Conservation (phyloP, 2,329 filamentous ascomycete species). For the Fusarium fujikuroi region DNA sequence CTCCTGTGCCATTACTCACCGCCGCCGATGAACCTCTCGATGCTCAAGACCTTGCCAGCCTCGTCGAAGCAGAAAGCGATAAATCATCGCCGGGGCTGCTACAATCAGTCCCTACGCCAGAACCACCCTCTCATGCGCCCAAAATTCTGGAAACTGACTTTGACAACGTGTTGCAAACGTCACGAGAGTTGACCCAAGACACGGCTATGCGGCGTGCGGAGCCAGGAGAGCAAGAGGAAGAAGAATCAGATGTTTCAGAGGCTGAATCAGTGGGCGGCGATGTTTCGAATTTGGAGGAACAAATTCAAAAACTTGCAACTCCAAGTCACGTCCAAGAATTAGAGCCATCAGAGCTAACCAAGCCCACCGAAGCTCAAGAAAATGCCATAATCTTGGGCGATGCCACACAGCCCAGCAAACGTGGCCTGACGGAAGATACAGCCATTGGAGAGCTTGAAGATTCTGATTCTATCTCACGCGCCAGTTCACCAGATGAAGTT, state of each 20-base stretch:
- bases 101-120: slow-evolving; percentile 1
- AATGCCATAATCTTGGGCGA: not conserved
- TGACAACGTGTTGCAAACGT: slow-evolving; percentile 14
- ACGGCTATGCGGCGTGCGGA: not conserved
- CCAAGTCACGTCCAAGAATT: not conserved
- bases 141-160: slow-evolving; percentile 27
- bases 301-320: not conserved
- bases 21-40: slow-evolving; percentile 3
- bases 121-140: not conserved
- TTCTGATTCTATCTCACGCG: not conserved
- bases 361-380: not conserved
- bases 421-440: not conserved
- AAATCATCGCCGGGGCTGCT: slow-evolving; percentile 8
- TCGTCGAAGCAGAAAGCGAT: not conserved
- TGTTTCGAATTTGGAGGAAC: not conserved
- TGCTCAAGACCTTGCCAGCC: not conserved
- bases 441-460: not conserved
- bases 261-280: slow-evolving; percentile 5
- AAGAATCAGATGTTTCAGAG: slow-evolving; percentile 1
- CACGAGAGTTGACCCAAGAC: slow-evolving; percentile 13
- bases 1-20: slow-evolving; percentile 1
- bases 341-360: not conserved
- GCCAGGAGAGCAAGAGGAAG: not conserved
- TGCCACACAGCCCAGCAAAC: not conserved
- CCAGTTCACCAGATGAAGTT: slow-evolving; percentile 7